These are phyloP conservation scores for Parmelia sp. DNA, from an alignment of 495 filamentous ascomycete genomes.

Conservation along the genomic window DNA sequence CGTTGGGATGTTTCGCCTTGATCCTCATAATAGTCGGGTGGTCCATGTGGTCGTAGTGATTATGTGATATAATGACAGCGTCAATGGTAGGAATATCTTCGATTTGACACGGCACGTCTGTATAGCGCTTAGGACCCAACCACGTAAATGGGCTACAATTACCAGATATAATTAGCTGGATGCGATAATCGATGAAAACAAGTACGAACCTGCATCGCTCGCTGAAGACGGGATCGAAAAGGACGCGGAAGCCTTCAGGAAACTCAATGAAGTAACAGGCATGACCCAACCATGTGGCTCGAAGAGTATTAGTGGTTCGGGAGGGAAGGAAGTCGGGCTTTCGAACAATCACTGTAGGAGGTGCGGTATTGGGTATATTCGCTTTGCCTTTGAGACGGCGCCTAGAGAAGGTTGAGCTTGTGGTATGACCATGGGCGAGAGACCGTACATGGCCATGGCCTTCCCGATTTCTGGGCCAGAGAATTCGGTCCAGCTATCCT, in stretches of 20 bases:
- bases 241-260: conserved; percentile 74
- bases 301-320: conserved; percentile 54
- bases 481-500: conserved; percentile 25
- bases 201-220: conserved; percentile 70
- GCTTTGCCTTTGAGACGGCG: conserved; percentile 51
- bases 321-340: conserved; percentile 63
- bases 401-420: conserved; percentile 32
- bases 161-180: background rate
- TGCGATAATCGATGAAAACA: background rate
- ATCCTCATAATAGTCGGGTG: conserved; percentile 67
- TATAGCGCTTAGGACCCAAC: conserved; percentile 74
- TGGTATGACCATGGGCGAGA: background rate
- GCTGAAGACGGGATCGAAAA: conserved; percentile 95
- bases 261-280: conserved; percentile 94
- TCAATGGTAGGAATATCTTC: conserved; percentile 79
- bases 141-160: conserved; percentile 54
- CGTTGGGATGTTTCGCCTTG: conserved; percentile 63
- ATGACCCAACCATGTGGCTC: conserved; percentile 95
- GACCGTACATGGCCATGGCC: conserved; percentile 20
- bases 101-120: conserved; percentile 68
- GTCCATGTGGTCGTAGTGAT: conserved; percentile 91
- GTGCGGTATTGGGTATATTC: conserved; percentile 56
- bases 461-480: conserved; percentile 19
- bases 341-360: conserved; percentile 60
- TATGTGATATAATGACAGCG: conserved; percentile 85